Percentiles rank a stretch among this genome's conserved stretches.
Evolutionary conservation across 768 basidiomycete species (phyloP).

Genomic region (Amanita molliuscula): DNA sequence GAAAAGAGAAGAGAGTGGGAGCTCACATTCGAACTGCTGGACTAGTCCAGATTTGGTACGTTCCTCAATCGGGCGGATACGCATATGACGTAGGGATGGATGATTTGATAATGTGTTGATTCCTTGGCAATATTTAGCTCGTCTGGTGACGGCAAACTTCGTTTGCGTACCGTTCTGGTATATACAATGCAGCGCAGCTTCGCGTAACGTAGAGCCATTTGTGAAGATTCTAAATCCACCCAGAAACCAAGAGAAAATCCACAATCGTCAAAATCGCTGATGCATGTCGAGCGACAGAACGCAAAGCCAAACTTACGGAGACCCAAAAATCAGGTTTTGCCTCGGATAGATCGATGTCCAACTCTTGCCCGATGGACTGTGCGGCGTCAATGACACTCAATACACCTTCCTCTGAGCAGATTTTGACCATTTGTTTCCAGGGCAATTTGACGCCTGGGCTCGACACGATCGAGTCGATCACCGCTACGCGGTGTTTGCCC

Average conservation of each 20-base stretch:
- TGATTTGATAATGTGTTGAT: constrained; percentile 51
- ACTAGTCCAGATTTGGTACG: constrained; percentile 26
- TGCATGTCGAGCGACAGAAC: not conserved
- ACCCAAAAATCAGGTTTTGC: constrained; percentile 65
- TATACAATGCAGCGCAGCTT: constrained; percentile 61
- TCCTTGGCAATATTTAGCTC: constrained; percentile 25
- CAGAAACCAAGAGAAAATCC: not conserved
- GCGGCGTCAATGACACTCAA: constrained; percentile 66
- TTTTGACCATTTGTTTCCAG: constrained; percentile 57
- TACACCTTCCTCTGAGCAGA: constrained; percentile 55
- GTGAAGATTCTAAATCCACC: constrained; percentile 45
- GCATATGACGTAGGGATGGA: constrained; percentile 45
- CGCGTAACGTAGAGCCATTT: constrained; percentile 78
- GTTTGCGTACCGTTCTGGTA: constrained; percentile 39
- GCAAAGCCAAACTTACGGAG: constrained; percentile 33
- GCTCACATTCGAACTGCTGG: constrained; percentile 38
- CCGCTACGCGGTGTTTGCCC: constrained; percentile 39
- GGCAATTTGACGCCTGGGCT: constrained; percentile 55
- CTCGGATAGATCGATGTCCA: constrained; percentile 44
- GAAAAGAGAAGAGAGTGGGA: constrained; percentile 10
- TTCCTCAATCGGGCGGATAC: constrained; percentile 37
- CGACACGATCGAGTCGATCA: constrained; percentile 55
- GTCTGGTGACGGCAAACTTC: not conserved
- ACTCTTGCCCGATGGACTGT: constrained; percentile 67
- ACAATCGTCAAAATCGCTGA: not conserved